These are phyloP conservation scores for Jacaranda mimosifolia DNA, from an alignment of 257 asterid species.

Conservation along the genomic window DNA sequence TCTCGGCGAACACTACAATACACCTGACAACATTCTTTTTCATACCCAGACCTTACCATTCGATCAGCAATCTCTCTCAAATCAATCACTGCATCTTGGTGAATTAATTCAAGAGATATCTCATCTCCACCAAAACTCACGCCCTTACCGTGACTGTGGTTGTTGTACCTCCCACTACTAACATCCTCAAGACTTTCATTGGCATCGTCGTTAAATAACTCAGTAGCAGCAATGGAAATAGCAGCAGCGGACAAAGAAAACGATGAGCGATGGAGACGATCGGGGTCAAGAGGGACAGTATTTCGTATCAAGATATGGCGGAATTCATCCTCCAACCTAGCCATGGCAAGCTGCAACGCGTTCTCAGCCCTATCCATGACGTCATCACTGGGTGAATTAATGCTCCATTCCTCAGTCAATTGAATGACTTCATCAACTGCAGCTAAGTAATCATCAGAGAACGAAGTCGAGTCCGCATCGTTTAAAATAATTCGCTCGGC, in stretches of 20 bases:
- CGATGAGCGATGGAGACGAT: conserved; percentile 76
- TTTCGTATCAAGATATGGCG: conserved; percentile 65
- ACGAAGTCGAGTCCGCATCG: conserved; percentile 48
- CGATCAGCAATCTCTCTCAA: conserved; percentile 84
- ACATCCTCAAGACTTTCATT: conserved; percentile 57
- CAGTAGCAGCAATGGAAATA: conserved; percentile 72
- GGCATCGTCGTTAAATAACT: conserved; percentile 49
- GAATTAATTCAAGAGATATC: conserved; percentile 67
- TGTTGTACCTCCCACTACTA: conserved; percentile 72
- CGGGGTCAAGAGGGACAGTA: conserved; percentile 71
- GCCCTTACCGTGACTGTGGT: conserved; percentile 52
- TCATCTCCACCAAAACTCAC: conserved; percentile 79
- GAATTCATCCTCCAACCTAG: conserved; percentile 88
- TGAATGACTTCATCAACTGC: conserved; percentile 83
- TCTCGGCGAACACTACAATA: conserved; percentile 86
- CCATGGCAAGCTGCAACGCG: conserved; percentile 86
- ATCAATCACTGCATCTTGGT: conserved; percentile 70
- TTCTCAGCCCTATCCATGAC: conserved; percentile 79
- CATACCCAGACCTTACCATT: conserved; percentile 91
- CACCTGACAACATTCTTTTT: conserved; percentile 92
- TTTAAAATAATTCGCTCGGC: conserved; percentile 67
- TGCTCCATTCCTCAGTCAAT: conserved; percentile 67
- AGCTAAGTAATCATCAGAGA: conserved; percentile 57
- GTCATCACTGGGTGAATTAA: conserved; percentile 48
- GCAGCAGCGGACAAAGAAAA: conserved; percentile 63